Evolutionary conservation across 2,329 filamentous ascomycete species (phyloP), one percentile per base, ranked within the genome.

Genomic region (Thielaviopsis euricoi): DNA sequence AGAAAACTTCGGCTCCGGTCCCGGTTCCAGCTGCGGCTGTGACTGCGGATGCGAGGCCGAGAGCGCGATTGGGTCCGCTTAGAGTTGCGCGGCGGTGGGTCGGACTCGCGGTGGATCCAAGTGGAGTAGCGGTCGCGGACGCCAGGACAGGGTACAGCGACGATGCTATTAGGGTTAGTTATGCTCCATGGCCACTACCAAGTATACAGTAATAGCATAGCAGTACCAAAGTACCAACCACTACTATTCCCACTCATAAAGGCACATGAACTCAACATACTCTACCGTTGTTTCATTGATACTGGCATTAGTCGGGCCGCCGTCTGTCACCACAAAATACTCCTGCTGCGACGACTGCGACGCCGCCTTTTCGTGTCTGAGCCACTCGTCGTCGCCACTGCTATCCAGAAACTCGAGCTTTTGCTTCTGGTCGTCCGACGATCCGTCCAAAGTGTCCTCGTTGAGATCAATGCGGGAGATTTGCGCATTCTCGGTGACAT

Each of bases 61-160:
- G 10, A 13, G 15, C 15, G 33, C 10, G 15, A 12, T 4, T 43
- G 37, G 37, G 37, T 43, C 37, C 17, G 13, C 17, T n/a, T 43
- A 43, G 37, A 15, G 17, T 43, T 43, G 13, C 37, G 37, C 15
- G 17, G 15, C 15, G 37, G 37, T n/a, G 37, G 37, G 13, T 43
- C 37, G 17, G 17, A 7, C 15, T 72, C 74, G 54, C 77, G 75
- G 15, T 74, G 70, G 33, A 69, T 74, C 77, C 77, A 80, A 22
- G 76, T 78, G 23, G 74, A 70, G n/a, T 78, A 65, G 1, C 76
- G 70, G 46, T 78, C 40, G 10, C 22, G 73, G 0, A 74, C 76
- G 0, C 76, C 77, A 0, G 77, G 73, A 61, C 77, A 80, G 0
- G 78, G 76, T 6, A 80, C 73, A 6, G 76, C 72, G 46, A 80